Percentiles rank a stretch among this genome's conserved stretches.
phyloP scores from a whole-genome alignment of 257 asterid species.

The Gentiana dahurica region DNA sequence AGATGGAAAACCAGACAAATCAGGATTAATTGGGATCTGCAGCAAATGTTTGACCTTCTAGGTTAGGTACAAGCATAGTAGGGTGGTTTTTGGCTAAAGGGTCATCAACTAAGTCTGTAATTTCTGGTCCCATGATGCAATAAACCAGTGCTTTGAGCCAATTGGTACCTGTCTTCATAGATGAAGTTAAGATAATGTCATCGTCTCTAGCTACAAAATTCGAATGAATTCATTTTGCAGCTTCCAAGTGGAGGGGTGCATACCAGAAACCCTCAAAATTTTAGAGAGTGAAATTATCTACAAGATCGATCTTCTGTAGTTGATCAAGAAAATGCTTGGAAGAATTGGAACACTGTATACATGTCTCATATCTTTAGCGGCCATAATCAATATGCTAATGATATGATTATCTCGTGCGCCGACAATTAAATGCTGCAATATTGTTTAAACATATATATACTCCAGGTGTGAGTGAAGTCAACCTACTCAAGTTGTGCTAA shows the following conservation, averaged over 20 bases:
- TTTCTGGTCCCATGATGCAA: not conserved
- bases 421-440: too few relatives aligned
- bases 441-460: too few relatives aligned
- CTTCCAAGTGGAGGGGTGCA: not conserved
- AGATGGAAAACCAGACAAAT: not conserved
- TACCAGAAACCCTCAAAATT: constrained; percentile 12
- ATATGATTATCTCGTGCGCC: too few relatives aligned
- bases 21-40: not conserved
- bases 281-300: not conserved
- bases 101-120: not conserved
- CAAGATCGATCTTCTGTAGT: not conserved
- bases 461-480: too few relatives aligned
- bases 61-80: too few relatives aligned
- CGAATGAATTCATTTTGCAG: constrained; percentile 1
- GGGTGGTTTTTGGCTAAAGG: not conserved
- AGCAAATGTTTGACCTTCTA: too few relatives aligned
- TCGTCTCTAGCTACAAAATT: not conserved
- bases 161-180: not conserved
- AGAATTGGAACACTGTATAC: too few relatives aligned
- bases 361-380: too few relatives aligned
- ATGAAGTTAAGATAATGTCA: not conserved
- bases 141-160: not conserved
- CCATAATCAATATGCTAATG: too few relatives aligned
- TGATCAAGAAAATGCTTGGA: not conserved
- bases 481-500: too few relatives aligned